phyloP scores from a whole-genome alignment of 495 filamentous ascomycete species.

The Xylaria scruposa region DNA sequence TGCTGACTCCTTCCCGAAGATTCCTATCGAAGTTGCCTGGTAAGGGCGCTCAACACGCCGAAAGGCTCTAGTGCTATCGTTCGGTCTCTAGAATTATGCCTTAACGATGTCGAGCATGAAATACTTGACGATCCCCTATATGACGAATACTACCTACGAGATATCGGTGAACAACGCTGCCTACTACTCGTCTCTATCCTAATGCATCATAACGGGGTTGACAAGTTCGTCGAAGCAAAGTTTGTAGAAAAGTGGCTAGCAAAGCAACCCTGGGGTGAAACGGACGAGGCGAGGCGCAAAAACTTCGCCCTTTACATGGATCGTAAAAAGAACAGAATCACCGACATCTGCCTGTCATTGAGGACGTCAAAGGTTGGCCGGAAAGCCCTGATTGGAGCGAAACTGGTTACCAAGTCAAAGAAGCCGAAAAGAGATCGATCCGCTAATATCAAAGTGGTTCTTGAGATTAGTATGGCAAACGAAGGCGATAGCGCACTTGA shows the following conservation, averaged over 20 bases:
- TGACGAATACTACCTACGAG: slow-evolving; percentile 60
- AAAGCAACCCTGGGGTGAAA: slow-evolving; percentile 61
- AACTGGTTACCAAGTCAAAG: slow-evolving; percentile 41
- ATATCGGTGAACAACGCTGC: slow-evolving; percentile 58
- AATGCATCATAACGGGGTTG: slow-evolving; percentile 48
- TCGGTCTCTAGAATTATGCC: slow-evolving; percentile 55
- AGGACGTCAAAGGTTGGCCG: slow-evolving; percentile 45
- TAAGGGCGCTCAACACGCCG: slow-evolving; percentile 43
- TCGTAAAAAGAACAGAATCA: slow-evolving; percentile 52
- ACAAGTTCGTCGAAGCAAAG: slow-evolving; percentile 52
- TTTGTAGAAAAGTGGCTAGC: slow-evolving; percentile 64
- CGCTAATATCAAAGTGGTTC: slow-evolving; percentile 42
- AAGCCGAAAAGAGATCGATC: slow-evolving; percentile 33
- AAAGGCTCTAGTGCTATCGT: slow-evolving; percentile 59
- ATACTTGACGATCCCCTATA: slow-evolving; percentile 52
- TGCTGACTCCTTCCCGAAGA: slow-evolving; percentile 30
- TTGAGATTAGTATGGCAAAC: slow-evolving; percentile 44
- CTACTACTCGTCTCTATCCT: slow-evolving; percentile 55
- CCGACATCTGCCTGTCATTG: slow-evolving; percentile 50
- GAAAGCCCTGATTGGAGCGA: slow-evolving; percentile 49
- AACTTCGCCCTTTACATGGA: slow-evolving; percentile 55
- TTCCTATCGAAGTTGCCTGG: slow-evolving; percentile 33
- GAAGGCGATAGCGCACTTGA: slow-evolving; percentile 33
- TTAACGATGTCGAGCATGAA: slow-evolving; percentile 57
- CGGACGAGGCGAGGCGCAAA: slow-evolving; percentile 47